Conservation (phyloP, 306 rosid species). For the Vigna trinervia region DNA sequence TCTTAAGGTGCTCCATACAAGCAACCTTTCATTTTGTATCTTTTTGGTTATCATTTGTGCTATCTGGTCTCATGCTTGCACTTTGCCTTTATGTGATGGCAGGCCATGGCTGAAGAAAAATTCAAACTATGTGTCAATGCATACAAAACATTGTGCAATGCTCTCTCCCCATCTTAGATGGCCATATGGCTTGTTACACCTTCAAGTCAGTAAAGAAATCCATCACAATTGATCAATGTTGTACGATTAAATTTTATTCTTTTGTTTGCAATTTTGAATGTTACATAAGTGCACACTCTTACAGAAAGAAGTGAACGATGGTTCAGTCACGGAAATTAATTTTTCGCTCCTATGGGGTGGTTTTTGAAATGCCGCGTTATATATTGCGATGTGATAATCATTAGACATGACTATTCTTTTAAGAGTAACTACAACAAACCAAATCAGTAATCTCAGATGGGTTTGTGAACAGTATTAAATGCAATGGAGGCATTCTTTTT, state of each 20-base stretch:
- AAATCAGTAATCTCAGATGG: neutral
- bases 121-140: conserved; percentile 77
- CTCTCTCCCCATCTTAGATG: conserved; percentile 62
- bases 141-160: conserved; percentile 77
- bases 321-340: conserved; percentile 1
- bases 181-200: conserved; percentile 5
- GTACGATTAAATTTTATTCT: conserved; percentile 29
- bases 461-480: neutral
- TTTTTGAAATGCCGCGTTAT: neutral
- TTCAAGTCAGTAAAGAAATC: neutral
- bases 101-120: conserved; percentile 84
- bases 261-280: conserved; percentile 26
- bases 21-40: neutral
- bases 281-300: neutral
- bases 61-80: conserved; percentile 8
- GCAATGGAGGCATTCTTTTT: neutral
- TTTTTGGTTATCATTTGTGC: conserved; percentile 7
- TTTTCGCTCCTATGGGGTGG: neutral
- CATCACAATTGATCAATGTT: conserved; percentile 32
- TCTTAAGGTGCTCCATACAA: neutral
- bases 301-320: conserved; percentile 25
- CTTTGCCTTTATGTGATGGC: conserved; percentile 39
- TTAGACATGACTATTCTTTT: neutral
- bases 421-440: neutral
- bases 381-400: neutral